phyloP scores from a whole-genome alignment of 1,139 yeast genomes.

The Trichomonascaceae sp. region DNA sequence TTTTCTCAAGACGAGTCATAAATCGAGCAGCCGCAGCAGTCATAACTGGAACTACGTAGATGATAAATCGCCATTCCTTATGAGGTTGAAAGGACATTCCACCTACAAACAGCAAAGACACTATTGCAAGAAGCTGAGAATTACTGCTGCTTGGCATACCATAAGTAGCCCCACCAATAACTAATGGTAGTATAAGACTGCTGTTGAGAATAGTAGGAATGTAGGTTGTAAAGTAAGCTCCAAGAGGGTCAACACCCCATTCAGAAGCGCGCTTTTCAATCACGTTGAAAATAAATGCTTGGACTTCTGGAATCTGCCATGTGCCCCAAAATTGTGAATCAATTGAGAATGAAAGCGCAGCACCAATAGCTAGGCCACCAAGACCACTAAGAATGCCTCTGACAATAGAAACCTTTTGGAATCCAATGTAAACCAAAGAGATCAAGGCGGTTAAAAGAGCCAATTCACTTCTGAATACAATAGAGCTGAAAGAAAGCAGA shows the following conservation, averaged over 20 bases:
- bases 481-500: constrained; percentile 56
- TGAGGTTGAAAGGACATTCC: constrained; percentile 80
- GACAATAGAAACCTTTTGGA: constrained; percentile 40
- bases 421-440: constrained; percentile 30
- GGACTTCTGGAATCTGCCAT: constrained; percentile 62
- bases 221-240: constrained; percentile 58
- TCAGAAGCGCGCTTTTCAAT: constrained; percentile 60
- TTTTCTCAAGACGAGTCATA: constrained; percentile 33
- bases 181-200: constrained; percentile 38
- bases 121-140: constrained; percentile 29
- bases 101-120: constrained; percentile 50
- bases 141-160: not conserved
- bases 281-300: constrained; percentile 68
- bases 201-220: constrained; percentile 52
- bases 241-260: constrained; percentile 83
- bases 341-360: constrained; percentile 41
- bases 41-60: constrained; percentile 67
- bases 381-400: constrained; percentile 38
- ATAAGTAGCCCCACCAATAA: constrained; percentile 27
- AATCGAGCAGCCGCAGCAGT: constrained; percentile 63
- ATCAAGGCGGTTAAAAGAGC: constrained; percentile 51
- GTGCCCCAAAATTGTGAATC: constrained; percentile 74
- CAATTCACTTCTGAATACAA: constrained; percentile 69
- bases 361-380: constrained; percentile 55
- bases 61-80: constrained; percentile 89